phyloP scores from a whole-genome alignment of 2,329 filamentous ascomycete genomes.

The Neofusicoccum laricinum region DNA sequence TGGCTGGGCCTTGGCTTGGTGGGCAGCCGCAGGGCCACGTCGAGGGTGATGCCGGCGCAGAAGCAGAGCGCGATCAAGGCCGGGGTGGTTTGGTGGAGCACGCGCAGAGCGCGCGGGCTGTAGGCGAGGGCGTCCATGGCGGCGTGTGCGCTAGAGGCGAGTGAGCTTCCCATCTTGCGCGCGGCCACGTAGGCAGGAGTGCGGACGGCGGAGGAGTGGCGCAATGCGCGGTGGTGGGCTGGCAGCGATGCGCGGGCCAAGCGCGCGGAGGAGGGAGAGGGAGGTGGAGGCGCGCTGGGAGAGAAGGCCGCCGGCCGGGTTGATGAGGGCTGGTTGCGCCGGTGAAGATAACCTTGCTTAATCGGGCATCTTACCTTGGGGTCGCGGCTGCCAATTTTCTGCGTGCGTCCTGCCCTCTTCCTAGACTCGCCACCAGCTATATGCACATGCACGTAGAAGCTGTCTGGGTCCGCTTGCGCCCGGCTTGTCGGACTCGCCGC shows the following conservation, averaged over 20 bases:
- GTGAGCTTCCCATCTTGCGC: slow-evolving; percentile 3
- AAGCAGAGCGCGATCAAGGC: slow-evolving; percentile 3
- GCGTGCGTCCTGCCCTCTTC: slow-evolving; percentile 3
- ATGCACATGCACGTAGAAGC: not conserved
- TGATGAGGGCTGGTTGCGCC: not conserved
- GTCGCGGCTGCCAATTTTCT: slow-evolving; percentile 1
- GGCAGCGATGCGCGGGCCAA: too few relatives aligned
- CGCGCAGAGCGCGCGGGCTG: slow-evolving; percentile 1
- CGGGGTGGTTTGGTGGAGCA: slow-evolving; percentile 10
- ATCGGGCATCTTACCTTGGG: slow-evolving; percentile 10
- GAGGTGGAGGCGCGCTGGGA: not conserved
- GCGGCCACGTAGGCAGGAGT: not conserved
- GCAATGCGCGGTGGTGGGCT: not conserved
- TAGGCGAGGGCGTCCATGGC: slow-evolving; percentile 10
- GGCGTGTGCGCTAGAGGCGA: not conserved
- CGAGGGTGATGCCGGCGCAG: not conserved
- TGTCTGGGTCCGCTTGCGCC: not conserved
- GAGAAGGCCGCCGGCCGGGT: not conserved
- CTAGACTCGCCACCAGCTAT: not conserved
- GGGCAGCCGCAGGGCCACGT: slow-evolving; percentile 12
- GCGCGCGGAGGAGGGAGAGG: not conserved
- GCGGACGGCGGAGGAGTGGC: not conserved
- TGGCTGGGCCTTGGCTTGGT: not conserved
- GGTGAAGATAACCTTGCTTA: not conserved
- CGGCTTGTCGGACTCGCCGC: slow-evolving; percentile 1